Evolutionary conservation across 345 rosid species (phyloP).

Genomic region (Barbarea vulgaris): DNA sequence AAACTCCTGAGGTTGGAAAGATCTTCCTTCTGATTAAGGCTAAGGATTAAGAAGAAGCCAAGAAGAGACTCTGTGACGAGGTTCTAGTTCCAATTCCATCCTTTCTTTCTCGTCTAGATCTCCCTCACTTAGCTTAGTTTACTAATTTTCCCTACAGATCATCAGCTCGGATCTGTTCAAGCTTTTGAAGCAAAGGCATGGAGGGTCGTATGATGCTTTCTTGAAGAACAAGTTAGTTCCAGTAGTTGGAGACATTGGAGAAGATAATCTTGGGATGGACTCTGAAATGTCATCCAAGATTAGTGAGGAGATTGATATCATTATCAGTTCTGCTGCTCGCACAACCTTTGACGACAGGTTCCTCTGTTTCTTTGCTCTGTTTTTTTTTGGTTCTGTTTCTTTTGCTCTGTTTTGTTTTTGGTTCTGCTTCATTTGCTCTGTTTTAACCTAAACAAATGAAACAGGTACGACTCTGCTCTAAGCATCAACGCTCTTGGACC

Average conservation of each 20-base stretch:
- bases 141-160: constrained; percentile 20
- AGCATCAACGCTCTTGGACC: constrained; percentile 60
- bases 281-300: constrained; percentile 20
- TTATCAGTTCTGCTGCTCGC: constrained; percentile 66
- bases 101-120: neutral
- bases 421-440: neutral
- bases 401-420: no score
- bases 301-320: constrained; percentile 55
- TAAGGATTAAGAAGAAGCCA: constrained; percentile 30
- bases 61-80: constrained; percentile 31
- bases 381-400: neutral
- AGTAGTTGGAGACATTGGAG: constrained; percentile 33
- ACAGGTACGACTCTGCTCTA: constrained; percentile 57
- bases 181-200: constrained; percentile 25
- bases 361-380: neutral
- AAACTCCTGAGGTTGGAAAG: constrained; percentile 36
- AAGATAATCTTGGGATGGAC: constrained; percentile 32
- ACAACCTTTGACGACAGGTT: constrained; percentile 51
- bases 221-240: constrained; percentile 45
- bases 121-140: neutral
- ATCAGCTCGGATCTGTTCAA: constrained; percentile 41
- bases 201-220: constrained; percentile 33
- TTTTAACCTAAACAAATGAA: constrained; percentile 10
- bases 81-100: constrained; percentile 6
- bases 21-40: constrained; percentile 42